phyloP scores from a whole-genome alignment of 257 asterid species.

The Thymus mandschuricus region DNA sequence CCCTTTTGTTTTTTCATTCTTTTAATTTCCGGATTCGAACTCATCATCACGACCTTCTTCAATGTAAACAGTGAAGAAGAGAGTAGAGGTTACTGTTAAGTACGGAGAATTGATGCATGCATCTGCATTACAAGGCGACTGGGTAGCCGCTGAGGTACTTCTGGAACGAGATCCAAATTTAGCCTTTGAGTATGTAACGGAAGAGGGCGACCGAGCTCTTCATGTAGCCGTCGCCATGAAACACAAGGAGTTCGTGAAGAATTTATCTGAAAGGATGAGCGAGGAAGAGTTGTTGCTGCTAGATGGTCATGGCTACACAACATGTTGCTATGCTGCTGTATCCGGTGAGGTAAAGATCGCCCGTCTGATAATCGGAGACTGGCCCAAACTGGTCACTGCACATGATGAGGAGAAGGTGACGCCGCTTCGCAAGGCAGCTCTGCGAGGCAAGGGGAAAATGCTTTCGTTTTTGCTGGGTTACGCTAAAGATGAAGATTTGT shows the following conservation, averaged over 20 bases:
- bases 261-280: neutral
- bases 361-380: conserved; percentile 3
- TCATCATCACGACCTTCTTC: no score
- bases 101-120: conserved; percentile 16
- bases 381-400: neutral
- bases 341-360: conserved; percentile 32
- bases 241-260: conserved; percentile 12
- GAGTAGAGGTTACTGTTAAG: no score
- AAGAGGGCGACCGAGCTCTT: conserved; percentile 17
- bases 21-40: no score
- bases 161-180: neutral
- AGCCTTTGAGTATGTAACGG: neutral
- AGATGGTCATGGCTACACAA: conserved; percentile 8
- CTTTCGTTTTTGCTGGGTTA: conserved; percentile 17
- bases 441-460: conserved; percentile 22
- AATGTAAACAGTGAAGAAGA: no score
- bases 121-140: conserved; percentile 26
- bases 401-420: neutral
- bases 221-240: conserved; percentile 5
- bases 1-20: no score
- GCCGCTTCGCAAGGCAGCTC: conserved; percentile 27
- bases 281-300: neutral
- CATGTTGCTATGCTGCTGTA: conserved; percentile 29
- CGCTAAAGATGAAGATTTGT: neutral
- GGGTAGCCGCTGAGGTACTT: conserved; percentile 21